Base-by-base conservation (phyloP, 345 rosid species). In the Lepidium didymum region DNA sequence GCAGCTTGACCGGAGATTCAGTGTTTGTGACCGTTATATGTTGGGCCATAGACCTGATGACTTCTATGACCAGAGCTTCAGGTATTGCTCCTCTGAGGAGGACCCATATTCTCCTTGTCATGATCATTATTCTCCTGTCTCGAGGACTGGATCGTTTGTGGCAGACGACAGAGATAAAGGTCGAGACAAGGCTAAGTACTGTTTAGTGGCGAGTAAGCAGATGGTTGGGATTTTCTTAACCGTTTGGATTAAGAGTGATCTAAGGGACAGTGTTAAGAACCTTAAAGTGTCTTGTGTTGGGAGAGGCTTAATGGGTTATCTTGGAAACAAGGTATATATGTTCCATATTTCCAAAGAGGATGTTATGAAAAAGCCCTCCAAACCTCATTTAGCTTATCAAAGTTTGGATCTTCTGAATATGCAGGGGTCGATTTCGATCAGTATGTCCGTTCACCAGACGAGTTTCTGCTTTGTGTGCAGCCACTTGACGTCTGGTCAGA, bases 271-370 rank as follows among this genome's bases (percentile, higher is more conserved):
- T 69, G 86, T 95, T 35, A 69, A 76, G 69, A 87, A 87, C 80
- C 74, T 95, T 83, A 95, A 91, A 76, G 96, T 95, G 42, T 95
- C 96, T 14, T 89, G 97, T 79, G 96, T 95, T 8, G 99, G 99
- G 40, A 86, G 99, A 91, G 99, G 99, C 77, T 78, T 95, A 81
- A 95, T 95, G 97, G 99, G 97, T 62, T 95, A 91, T 78, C 96
- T 95, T 15, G 96, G 99, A 44, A 95, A 95, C 86, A 95, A 95
- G 96, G 99, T 91, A 74, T 5, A 19, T 91, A 74, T 5, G n/a
- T 21, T 31, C 10, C 19, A 27, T 2, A 12, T 50, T 57, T 7
- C 11, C 1, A n/a, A n/a, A n/a, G n/a, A n/a, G n/a, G n/a, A n/a
- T n/a, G n/a, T n/a, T n/a, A n/a, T n/a, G n/a, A n/a, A n/a, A n/a